Evolutionary conservation across 2,329 filamentous ascomycete species (phyloP).

Genomic region (Polytolypa hystricis): DNA sequence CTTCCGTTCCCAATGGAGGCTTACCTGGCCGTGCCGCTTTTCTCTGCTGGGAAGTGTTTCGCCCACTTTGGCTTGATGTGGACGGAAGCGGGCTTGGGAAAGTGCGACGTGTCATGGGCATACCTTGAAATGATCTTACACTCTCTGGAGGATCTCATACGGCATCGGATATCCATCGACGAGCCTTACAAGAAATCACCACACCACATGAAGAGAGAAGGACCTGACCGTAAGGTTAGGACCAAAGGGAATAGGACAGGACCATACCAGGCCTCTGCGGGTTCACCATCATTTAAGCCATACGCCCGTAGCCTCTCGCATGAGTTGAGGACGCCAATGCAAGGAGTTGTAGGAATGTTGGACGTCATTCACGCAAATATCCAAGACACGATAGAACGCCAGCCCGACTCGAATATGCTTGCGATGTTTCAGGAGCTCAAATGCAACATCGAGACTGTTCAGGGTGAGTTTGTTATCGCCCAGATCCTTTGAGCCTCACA

Average conservation of each 20-base stretch:
- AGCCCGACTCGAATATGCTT: slow-evolving; percentile 40
- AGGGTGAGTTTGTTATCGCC: slow-evolving; percentile 49
- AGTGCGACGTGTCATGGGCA: slow-evolving; percentile 50
- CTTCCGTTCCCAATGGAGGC: slow-evolving; percentile 53
- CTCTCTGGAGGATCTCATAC: slow-evolving; percentile 56
- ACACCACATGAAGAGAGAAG: slow-evolving; percentile 24
- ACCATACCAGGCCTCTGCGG: slow-evolving; percentile 14
- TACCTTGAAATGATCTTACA: slow-evolving; percentile 59
- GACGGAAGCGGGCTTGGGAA: slow-evolving; percentile 49
- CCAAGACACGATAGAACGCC: slow-evolving; percentile 50
- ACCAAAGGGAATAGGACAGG: slow-evolving; percentile 17
- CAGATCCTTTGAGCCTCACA: too few relatives aligned
- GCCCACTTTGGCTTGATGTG: slow-evolving; percentile 64
- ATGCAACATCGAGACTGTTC: slow-evolving; percentile 59
- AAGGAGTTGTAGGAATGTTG: slow-evolving; percentile 64
- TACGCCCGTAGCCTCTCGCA: slow-evolving; percentile 64
- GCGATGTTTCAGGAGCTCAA: slow-evolving; percentile 52
- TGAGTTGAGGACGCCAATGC: slow-evolving; percentile 62
- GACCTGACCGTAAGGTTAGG: slow-evolving; percentile 34
- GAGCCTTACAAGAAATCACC: slow-evolving; percentile 1
- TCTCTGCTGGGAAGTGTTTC: slow-evolving; percentile 53
- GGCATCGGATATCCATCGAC: slow-evolving; percentile 32
- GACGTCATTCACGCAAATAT: slow-evolving; percentile 67
- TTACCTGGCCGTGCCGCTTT: slow-evolving; percentile 56
- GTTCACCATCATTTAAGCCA: slow-evolving; percentile 45